Evolutionary conservation across 2,329 filamentous ascomycete species (phyloP), one percentile per base, ranked within the genome.

Genomic region (Arachnopeziza araneosa): DNA sequence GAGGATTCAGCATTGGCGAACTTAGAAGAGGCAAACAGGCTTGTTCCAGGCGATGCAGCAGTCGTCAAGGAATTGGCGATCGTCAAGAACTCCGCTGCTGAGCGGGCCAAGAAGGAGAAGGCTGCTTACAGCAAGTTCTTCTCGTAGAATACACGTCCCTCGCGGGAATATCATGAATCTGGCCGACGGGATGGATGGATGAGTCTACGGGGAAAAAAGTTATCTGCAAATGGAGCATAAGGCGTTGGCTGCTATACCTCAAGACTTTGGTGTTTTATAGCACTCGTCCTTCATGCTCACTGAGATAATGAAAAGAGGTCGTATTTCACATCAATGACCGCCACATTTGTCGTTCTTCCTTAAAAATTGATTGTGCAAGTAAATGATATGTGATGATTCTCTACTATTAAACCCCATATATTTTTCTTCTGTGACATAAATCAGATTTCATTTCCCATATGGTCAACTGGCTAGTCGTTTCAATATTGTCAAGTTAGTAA

Each of bases 101-200:
- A 88, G 60, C 83, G 88, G 63, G 82, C 85, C 63, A 89, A 89
- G 73, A 96, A 93, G 84, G 91, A 97, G 80, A 96, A 93, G 83
- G 91, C 90, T 68, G 89, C 88, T 6, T 96, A 93, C 74, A 90
- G 89, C 79, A 98, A 96, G 79, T 95, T 96, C 77, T 98, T 98
- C 58, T 60, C 66, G 26, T 72, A 60, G 67, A 54, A 23, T 52
- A 22, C 21, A 3, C 17, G 6, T 44, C 36, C 36, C 36, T 8
- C 36, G 17, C 36, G 36, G 36, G 36, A 44, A 3, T 44, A 17
- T 44, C 17, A 44, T 44, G 36, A 12, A 44, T 17, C 36, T 44
- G 12, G 36, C 17, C 36, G 17, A 44, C 17, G 36, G 17, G 36
- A 44, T 6, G 36, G 9, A 44, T 6, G 36, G 17, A 44, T 44